Percentiles rank a stretch among this genome's conserved stretches.
Conservation (phyloP, 257 asterid genomes). For the Rehmannia glutinosa region DNA sequence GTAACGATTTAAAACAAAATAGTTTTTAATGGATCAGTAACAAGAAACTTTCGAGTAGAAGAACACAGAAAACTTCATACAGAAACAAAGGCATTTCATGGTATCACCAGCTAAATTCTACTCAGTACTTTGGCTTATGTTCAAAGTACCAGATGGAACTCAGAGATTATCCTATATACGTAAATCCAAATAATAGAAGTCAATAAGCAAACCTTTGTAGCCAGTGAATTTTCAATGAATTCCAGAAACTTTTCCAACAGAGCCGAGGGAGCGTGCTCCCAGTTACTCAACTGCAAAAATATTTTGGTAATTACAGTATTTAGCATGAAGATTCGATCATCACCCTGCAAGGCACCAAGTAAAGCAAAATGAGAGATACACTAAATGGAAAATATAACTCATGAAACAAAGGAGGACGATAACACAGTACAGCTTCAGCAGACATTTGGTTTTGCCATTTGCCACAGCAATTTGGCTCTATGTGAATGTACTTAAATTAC, state of each 20-base stretch:
- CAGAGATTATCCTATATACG: background rate
- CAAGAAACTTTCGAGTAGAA: background rate
- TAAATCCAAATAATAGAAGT: slow-evolving; percentile 10
- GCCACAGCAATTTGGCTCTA: too few relatives aligned
- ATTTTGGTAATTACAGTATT: slow-evolving; percentile 61
- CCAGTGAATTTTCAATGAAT: slow-evolving; percentile 64
- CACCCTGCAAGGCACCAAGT: slow-evolving; percentile 59
- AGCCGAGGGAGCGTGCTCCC: slow-evolving; percentile 38
- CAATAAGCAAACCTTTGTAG: slow-evolving; percentile 49
- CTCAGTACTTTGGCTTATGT: too few relatives aligned
- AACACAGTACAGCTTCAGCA: too few relatives aligned
- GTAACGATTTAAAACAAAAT: background rate
- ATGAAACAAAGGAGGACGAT: background rate
- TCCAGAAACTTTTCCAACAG: slow-evolving; percentile 65
- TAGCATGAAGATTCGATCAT: slow-evolving; percentile 50
- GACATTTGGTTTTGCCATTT: too few relatives aligned
- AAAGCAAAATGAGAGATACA: slow-evolving; percentile 16
- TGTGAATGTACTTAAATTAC: too few relatives aligned
- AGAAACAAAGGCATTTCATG: background rate
- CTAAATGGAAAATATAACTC: background rate
- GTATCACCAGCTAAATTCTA: slow-evolving; percentile 13
- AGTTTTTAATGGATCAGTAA: background rate
- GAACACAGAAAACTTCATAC: background rate
- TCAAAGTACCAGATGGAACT: background rate
- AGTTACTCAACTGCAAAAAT: slow-evolving; percentile 57